Base-by-base conservation (phyloP, 1,284 basidiomycete species). In the Gastroboletus turbinatus region DNA sequence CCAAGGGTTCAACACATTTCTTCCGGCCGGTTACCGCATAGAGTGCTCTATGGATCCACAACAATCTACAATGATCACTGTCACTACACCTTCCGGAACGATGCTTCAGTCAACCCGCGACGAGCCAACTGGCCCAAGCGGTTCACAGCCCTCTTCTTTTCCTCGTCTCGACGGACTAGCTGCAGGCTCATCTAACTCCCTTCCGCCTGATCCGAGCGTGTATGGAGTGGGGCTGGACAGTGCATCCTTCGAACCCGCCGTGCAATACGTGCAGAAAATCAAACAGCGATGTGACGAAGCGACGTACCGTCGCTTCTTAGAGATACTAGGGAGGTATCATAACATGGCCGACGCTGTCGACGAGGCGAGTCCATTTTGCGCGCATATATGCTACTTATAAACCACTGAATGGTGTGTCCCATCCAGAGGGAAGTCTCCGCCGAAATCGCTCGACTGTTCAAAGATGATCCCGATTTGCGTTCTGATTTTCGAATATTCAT, bases 1-100 rank as follows among this genome's bases (percentile, higher is more conserved):
- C 47, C 93, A 97, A 74, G 96, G 95, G 23, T 99, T 98, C 82
- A 98, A 98, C 78, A 98, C 95, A 2, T 98, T 99, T 75, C 82
- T 98, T 10, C 96, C 96, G 1, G 84, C 87, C 11, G 96, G 96
- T 11, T 98, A 98, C 72, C 87, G 92, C 44, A 98, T 98, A 70
- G 94, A 97, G 61, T 87, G 85, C 62, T 81, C 81, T 16, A 75
- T 74, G 27, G 86, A 88, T 63, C 73, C 76, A 14, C 75, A 78
- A 23, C 80, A 85, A 44, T 75, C 80, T 50, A 82, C 83, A 47
- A 76, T 84, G 64, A 92, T 94, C 73, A 90, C 88, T n/a, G 93
- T 96, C 57, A 96, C 92, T 3, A 96, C 93, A 0, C 94, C 94
- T 1, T 73, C 73, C 4, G 82, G 81, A 16, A 78, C 74, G n/a